phyloP scores from a whole-genome alignment of 139 green algal species.

The Coelastrella sp. region DNA sequence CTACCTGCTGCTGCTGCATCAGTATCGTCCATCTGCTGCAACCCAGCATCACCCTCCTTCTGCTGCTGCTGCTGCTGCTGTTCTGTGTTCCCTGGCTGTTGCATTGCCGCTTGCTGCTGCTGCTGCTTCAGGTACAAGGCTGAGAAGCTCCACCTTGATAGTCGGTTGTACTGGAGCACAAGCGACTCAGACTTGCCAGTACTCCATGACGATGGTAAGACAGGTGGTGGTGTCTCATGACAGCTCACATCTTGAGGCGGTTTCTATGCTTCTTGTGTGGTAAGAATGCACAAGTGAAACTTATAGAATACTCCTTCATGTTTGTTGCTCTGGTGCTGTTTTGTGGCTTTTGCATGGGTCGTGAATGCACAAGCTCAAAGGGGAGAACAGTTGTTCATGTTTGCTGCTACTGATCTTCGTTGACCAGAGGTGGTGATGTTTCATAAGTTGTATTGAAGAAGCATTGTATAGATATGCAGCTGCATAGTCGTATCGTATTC shows the following conservation, averaged over 20 bases:
- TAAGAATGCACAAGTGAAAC: not conserved
- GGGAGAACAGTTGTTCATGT: not conserved
- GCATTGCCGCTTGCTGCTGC: not conserved
- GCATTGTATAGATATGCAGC: not conserved
- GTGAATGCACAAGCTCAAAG: not conserved
- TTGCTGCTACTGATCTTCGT: not conserved
- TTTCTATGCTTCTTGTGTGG: not conserved
- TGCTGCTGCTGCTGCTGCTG: too few relatives aligned
- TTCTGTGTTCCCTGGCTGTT: too few relatives aligned
- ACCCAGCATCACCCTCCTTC: too few relatives aligned
- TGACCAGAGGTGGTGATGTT: too few relatives aligned
- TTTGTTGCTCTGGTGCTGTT: not conserved
- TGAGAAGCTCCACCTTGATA: slow-evolving; percentile 40
- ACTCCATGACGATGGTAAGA: slow-evolving; percentile 9
- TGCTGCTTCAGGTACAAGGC: slow-evolving; percentile 42
- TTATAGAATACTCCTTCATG: not conserved
- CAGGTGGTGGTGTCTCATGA: not conserved
- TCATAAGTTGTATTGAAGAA: not conserved
- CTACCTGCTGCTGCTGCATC: too few relatives aligned
- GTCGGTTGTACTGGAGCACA: not conserved
- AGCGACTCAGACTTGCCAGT: not conserved
- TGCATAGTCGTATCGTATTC: not conserved
- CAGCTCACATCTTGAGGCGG: not conserved
- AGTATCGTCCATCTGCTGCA: too few relatives aligned
- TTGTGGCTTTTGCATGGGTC: not conserved